A percentile compares a stretch with the other conserved stretches of the same genome.
phyloP scores from a whole-genome alignment of 768 basidiomycete genomes.

The Serendipita sp. region DNA sequence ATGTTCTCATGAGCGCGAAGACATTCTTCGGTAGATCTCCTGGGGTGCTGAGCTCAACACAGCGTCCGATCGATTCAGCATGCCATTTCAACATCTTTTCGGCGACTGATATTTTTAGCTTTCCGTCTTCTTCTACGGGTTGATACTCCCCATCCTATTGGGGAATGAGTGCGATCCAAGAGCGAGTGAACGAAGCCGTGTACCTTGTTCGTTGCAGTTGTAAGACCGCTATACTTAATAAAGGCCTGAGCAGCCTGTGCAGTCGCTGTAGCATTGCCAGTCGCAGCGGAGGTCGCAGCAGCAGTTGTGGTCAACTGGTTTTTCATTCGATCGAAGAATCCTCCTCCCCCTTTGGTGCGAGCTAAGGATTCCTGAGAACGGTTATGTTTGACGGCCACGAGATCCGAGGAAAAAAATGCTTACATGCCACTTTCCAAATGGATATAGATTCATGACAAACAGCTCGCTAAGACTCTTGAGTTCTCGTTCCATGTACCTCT shows the following conservation, averaged over 20 bases:
- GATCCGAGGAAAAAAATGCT: conserved; percentile 14
- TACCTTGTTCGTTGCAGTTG: conserved; percentile 1
- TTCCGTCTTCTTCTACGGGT: conserved; percentile 61
- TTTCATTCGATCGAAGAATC: conserved; percentile 81
- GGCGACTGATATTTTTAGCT: conserved; percentile 55
- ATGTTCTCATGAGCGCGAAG: conserved; percentile 61
- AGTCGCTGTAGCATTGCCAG: conserved; percentile 45
- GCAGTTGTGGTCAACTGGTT: conserved; percentile 73
- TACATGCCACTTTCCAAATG: conserved; percentile 85
- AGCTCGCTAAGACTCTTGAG: conserved; percentile 66
- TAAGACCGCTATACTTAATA: conserved; percentile 77
- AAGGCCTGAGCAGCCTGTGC: conserved; percentile 78
- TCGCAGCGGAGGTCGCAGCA: conserved; percentile 38
- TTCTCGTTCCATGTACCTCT: conserved; percentile 84
- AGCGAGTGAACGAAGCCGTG: conserved; percentile 12
- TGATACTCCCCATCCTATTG: conserved; percentile 33
- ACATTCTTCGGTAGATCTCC: conserved; percentile 89
- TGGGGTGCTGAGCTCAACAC: conserved; percentile 69
- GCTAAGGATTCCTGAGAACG: conserved; percentile 31
- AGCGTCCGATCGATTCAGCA: conserved; percentile 89
- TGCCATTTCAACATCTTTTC: conserved; percentile 96
- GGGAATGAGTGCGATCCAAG: conserved; percentile 17
- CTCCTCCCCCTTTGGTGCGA: conserved; percentile 54
- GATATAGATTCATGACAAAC: conserved; percentile 52
- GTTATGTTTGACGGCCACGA: not conserved